Percentiles rank a stretch among this genome's conserved stretches.
These are phyloP conservation scores for Cytospora mali DNA, from an alignment of 2,329 filamentous ascomycete species.

Conservation along the genomic window DNA sequence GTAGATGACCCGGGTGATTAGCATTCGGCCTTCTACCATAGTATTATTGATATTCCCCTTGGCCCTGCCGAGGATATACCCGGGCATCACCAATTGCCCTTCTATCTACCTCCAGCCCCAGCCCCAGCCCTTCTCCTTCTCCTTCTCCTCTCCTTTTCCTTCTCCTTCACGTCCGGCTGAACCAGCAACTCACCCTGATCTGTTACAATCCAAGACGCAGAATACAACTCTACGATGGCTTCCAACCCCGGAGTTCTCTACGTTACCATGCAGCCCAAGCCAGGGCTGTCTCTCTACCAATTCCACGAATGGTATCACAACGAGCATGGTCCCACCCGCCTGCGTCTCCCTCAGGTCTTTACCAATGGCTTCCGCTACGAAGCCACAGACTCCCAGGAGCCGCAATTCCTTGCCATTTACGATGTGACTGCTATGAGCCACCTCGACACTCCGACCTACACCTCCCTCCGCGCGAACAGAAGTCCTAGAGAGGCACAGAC, in stretches of 20 bases:
- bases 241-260: slow-evolving; percentile 70
- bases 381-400: slow-evolving; percentile 63
- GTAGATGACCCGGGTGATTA: no score
- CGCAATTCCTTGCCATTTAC: slow-evolving; percentile 79
- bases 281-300: slow-evolving; percentile 64
- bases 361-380: slow-evolving; percentile 78
- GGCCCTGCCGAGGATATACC: no score
- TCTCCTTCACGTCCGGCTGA: no score
- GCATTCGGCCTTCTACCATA: no score
- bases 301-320: slow-evolving; percentile 97
- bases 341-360: slow-evolving; percentile 74
- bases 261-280: slow-evolving; percentile 82
- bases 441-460: slow-evolving; percentile 72
- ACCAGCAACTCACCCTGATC: background rate
- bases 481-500: slow-evolving; percentile 56
- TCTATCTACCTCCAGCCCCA: background rate
- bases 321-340: slow-evolving; percentile 81
- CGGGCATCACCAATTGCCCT: no score
- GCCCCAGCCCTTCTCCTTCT: no score
- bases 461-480: slow-evolving; percentile 60
- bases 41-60: no score
- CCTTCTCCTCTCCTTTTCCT: no score
- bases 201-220: background rate
- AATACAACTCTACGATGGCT: slow-evolving; percentile 12
- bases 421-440: slow-evolving; percentile 76